Base-by-base conservation (phyloP, 257 asterid species). In the Nicotiana otophora region DNA sequence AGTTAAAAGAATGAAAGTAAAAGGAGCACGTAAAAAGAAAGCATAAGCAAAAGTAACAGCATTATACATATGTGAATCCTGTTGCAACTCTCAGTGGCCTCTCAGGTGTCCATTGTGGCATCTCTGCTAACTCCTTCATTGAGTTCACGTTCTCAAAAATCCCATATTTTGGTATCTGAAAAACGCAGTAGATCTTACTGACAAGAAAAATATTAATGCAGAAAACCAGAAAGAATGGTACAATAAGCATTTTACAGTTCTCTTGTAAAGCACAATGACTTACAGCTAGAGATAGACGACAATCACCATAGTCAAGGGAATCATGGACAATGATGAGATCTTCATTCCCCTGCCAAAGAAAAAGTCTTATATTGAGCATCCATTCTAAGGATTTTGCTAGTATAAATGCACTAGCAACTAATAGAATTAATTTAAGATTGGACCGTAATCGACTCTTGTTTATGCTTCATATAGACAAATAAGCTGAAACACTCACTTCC, bases 61-160 rank as follows among this genome's bases (percentile, higher is more conserved):
- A 78, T 28, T 95, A 81, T 92, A 95, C 98, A 89, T 92, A 90
- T 83, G 96, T 84, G 90, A 96, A 96, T 77, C 99, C 97, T 84
- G 98, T 96, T n/a, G 99, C 97, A 70, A 96, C 94, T 92, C 99
- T 86, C 84, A 96, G 88, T 78, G 98, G 98, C 86, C 95, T 94
- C 88, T 93, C 95, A 64, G 96, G 88, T 33, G 95, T 96, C 98
- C 99, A 96, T 75, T 96, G 98, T 66, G 98, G 93, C 99, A 96
- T 96, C 85, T 90, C 87, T 28, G 94, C 92, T 12, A 96, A 94
- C 89, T 96, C 99, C 84, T 90, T 86, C 87, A 96, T 81, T 67
- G 99, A 93, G 86, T 93, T 96, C 81, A 96, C 82, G 84, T 93
- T 95, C 92, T 95, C 98, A 86, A 93, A 95, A 87, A 95, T 95